Evolutionary conservation across 495 filamentous ascomycete genomes (phyloP), one percentile per base, ranked within the genome.

Genomic region (Thermothielavioides terrestris): DNA sequence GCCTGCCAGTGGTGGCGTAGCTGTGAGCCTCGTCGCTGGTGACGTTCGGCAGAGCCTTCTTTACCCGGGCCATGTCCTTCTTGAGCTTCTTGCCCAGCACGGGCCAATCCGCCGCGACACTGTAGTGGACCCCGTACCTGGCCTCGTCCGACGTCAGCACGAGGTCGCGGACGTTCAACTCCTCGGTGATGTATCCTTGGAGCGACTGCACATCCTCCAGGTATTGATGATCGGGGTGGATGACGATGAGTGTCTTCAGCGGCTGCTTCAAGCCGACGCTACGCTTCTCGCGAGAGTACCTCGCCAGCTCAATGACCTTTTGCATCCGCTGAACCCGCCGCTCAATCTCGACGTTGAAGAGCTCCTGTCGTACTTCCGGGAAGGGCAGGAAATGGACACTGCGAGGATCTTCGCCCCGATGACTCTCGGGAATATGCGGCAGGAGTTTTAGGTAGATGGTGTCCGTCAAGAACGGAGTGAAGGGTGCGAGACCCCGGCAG

Each of bases 21-120:
- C 65, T 35, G 57, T 85, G 82, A 21, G 94, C 88, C 53, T 95
- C 75, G 12, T 87, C 78, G 50, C 83, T 89, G 18, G 78, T 86
- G 39, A 98, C 71, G 38, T 68, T 72, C 17, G 91, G 90, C 35
- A 98, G 72, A 15, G 87, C 89, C 64, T 92, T 94, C 72, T 89
- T 90, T 46, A 97, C 89, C 65, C 81, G 88, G 55, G 81, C 80
- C 42, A 83, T 85, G 58, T 91, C 92, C 71, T 94, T 96, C 77
- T 88, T 94, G 45, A 97, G 75, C 70, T 96, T 97, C 79, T 95
- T 95, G 50, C 92, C 92, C 30, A 98, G 77, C 0, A 84, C 87
- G 2, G 91, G 85, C 87, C 90, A 96, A 68, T 98, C 92, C 8
- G 88, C 92, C 25, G 75, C 75, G 35, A 87, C 85, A 49, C 82